Percentiles rank a stretch among this genome's conserved stretches.
Evolutionary conservation across 108 stramenopile species (phyloP).

Genomic region (Cyclotella choctawhatcheeana): DNA sequence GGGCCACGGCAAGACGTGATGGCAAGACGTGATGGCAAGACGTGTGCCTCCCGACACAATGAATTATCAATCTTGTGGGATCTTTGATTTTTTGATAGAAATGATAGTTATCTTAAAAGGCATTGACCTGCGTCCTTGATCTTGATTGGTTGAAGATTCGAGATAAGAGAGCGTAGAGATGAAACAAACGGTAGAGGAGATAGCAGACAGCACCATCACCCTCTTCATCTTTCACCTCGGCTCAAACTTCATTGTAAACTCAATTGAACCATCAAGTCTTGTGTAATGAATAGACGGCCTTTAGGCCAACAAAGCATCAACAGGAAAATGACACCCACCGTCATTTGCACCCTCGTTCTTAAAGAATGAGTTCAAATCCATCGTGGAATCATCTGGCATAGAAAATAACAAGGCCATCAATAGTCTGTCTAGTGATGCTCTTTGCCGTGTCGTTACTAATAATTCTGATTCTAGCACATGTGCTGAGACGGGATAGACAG

Average conservation of each 20-base stretch:
- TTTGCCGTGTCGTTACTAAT: slow-evolving; percentile 25
- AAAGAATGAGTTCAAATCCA: slow-evolving; percentile 23
- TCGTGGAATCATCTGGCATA: slow-evolving; percentile 10
- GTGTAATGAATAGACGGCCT: slow-evolving; percentile 22
- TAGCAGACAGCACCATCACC: no score
- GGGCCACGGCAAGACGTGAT: no score
- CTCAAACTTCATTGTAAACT: neutral
- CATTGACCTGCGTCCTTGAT: neutral
- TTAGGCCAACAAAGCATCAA: slow-evolving; percentile 28
- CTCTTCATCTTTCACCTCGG: neutral
- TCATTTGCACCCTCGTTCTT: slow-evolving; percentile 13
- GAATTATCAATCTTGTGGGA: neutral
- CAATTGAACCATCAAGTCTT: slow-evolving; percentile 20
- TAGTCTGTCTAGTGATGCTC: slow-evolving; percentile 45
- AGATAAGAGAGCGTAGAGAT: neutral
- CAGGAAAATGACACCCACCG: slow-evolving; percentile 16
- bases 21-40: no score
- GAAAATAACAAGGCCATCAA: slow-evolving; percentile 46
- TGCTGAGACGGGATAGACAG: slow-evolving; percentile 16
- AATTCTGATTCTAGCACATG: slow-evolving; percentile 16
- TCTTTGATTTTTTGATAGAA: neutral
- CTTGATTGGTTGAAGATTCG: neutral
- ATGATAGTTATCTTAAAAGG: neutral
- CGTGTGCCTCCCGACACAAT: slow-evolving; percentile 4
- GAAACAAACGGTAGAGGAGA: no score